Base-by-base conservation (phyloP, 208 protist species). In the Trypanosoma boissoni region DNA sequence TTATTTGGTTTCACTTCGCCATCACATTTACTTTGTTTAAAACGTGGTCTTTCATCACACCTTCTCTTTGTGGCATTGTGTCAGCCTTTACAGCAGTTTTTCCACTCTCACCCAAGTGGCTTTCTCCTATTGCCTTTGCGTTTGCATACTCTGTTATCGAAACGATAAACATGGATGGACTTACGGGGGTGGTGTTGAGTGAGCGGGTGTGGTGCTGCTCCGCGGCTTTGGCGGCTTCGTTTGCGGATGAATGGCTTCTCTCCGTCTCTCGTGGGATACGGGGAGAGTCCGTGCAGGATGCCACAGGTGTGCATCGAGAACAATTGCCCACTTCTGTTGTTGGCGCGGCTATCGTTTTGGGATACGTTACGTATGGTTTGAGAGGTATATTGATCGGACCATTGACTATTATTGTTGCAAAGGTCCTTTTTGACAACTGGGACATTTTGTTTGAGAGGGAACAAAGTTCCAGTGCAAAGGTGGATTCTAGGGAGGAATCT, bases 391-490 rank as follows among this genome's bases (percentile, higher is more conserved):
- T 88, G 10, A 49, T 88, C 12, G 85, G 85, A 0, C 85, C 85
- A 1, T 61, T 92, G 54, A 92, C 73, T 10, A 62, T 84, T 24
- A 85, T 92, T 54, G 55, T 86, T 3, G 85, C 85, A 27, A 82
- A 77, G 48, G 80, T 85, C 18, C 37, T 91, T 28, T 86, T 78
- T 58, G 84, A 91, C 39, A 88, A 86, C 62, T 88, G 84, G 80
- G 78, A 88, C 31, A 59, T 75, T 7, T 62, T 82, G n/a, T 23
- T 77, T 21, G 56, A 58, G 14, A 6, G 4, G n/a, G 52, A 56
- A 8, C 0, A 14, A 21, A 28, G 5, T 16, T 5, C 46, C 14
- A 1, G 23, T 20, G 12, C 9, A 0, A 1, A 8, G 2, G n/a
- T 2, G 7, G 3, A 24, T 31, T 31, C 42, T 23, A 29, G 29